These are phyloP conservation scores for Agarophyton chilense DNA, from an alignment of 23 red algal species.

Conservation along the genomic window DNA sequence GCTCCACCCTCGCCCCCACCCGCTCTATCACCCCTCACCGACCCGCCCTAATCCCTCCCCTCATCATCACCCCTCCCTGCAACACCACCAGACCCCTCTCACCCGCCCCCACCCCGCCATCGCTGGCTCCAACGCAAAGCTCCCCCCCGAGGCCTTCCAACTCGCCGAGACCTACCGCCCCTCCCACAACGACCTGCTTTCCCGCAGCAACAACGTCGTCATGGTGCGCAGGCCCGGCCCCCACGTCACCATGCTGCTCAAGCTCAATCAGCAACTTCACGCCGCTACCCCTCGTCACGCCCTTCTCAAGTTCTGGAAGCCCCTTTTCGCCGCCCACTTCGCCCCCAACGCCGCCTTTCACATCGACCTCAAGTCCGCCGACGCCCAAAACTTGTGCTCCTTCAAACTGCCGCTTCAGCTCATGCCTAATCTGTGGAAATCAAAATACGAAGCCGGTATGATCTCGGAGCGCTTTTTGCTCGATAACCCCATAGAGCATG, in stretches of 20 bases:
- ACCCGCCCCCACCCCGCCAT: background rate
- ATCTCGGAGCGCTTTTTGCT: constrained; percentile 71
- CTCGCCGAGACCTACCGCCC: constrained; percentile 1
- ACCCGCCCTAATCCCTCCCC: background rate
- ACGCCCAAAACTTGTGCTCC: background rate
- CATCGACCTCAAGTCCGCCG: constrained; percentile 36
- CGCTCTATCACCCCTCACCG: background rate
- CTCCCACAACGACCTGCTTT: background rate
- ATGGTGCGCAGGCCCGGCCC: background rate
- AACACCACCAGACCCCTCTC: background rate
- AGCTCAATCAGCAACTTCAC: constrained; percentile 1
- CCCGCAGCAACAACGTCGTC: constrained; percentile 8
- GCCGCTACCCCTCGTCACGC: background rate
- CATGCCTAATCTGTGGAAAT: constrained; percentile 49
- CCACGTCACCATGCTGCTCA: constrained; percentile 1
- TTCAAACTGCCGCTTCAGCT: constrained; percentile 45
- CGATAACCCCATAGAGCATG: constrained; percentile 71
- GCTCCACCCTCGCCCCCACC: background rate
- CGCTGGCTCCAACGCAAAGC: background rate
- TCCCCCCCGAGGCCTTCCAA: constrained; percentile 29
- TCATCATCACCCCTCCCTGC: background rate
- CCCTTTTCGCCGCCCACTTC: constrained; percentile 41
- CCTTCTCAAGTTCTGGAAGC: constrained; percentile 32
- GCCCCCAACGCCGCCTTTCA: constrained; percentile 40
- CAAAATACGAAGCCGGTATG: constrained; percentile 37